phyloP scores from a whole-genome alignment of 2,329 filamentous ascomycete genomes.

The Cladosporium sp. region DNA sequence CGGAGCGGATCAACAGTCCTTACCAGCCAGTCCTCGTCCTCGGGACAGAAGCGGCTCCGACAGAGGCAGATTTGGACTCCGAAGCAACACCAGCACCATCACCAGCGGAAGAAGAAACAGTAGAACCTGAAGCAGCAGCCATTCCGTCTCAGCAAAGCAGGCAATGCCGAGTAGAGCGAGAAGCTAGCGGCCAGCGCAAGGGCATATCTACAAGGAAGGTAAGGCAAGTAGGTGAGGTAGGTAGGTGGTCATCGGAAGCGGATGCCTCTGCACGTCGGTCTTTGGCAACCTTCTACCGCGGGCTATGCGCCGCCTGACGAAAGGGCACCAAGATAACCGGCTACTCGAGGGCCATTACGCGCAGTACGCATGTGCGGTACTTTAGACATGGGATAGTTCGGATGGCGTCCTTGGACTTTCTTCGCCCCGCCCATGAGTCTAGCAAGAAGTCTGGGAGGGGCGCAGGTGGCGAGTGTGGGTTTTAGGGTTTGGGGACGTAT shows the following conservation, averaged over 20 bases:
- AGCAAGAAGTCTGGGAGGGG: too few relatives aligned
- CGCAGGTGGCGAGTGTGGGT: too few relatives aligned
- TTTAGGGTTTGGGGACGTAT: too few relatives aligned
- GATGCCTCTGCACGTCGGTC: constrained; percentile 10
- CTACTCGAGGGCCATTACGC: constrained; percentile 1
- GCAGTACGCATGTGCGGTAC: too few relatives aligned
- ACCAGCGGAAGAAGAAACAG: background rate
- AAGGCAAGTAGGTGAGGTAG: background rate
- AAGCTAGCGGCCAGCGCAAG: constrained; percentile 1
- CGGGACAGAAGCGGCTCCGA: constrained; percentile 12
- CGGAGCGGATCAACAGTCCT: constrained; percentile 6
- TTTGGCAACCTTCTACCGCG: constrained; percentile 9
- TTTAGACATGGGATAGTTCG: too few relatives aligned
- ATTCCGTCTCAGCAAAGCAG: constrained; percentile 6
- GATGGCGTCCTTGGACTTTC: too few relatives aligned
- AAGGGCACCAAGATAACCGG: too few relatives aligned
- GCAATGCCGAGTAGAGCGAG: constrained; percentile 8
- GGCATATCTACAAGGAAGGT: background rate
- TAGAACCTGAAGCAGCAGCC: constrained; percentile 1
- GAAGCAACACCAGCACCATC: background rate
- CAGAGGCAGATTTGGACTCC: background rate
- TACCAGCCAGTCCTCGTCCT: constrained; percentile 27
- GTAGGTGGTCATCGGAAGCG: constrained; percentile 1
- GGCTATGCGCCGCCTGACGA: background rate
- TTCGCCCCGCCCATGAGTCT: too few relatives aligned